Conservation (phyloP, 139 green algal genomes). For the Closterium sp. region DNA sequence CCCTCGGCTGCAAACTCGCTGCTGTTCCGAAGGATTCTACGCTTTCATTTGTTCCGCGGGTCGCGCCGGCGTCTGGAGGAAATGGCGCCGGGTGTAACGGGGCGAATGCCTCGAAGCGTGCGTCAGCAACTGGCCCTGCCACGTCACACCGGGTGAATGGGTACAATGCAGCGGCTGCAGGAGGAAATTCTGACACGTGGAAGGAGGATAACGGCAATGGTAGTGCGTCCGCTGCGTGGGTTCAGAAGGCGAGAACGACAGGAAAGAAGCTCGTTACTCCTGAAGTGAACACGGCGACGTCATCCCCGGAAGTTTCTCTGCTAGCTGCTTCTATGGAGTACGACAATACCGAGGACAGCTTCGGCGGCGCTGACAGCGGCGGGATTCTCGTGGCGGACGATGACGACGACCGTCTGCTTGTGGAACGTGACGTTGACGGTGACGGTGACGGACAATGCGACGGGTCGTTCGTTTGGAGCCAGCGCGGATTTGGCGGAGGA, state of each 20-base stretch:
- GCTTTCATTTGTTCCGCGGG: background rate
- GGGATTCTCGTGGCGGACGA: background rate
- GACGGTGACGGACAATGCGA: background rate
- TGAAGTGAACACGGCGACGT: background rate
- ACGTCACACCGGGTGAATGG: background rate
- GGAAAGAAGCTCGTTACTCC: background rate
- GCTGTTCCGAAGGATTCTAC: background rate
- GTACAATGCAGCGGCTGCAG: background rate
- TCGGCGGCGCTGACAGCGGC: background rate
- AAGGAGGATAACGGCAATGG: background rate
- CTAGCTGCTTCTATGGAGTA: background rate
- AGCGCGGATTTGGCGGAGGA: background rate
- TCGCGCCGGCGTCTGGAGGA: background rate
- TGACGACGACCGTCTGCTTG: background rate
- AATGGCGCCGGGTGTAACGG: background rate
- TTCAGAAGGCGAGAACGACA: background rate
- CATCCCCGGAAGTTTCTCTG: background rate
- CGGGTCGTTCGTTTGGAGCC: background rate
- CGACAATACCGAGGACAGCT: background rate
- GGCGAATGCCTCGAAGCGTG: background rate
- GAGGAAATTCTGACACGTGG: background rate
- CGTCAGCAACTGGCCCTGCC: background rate
- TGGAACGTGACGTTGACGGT: background rate
- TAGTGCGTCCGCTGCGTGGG: background rate
- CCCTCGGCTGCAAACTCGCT: conserved; percentile 36